Evolutionary conservation across 2,329 filamentous ascomycete genomes (phyloP), one percentile per base, ranked within the genome.

Genomic region (Fusarium foetens): DNA sequence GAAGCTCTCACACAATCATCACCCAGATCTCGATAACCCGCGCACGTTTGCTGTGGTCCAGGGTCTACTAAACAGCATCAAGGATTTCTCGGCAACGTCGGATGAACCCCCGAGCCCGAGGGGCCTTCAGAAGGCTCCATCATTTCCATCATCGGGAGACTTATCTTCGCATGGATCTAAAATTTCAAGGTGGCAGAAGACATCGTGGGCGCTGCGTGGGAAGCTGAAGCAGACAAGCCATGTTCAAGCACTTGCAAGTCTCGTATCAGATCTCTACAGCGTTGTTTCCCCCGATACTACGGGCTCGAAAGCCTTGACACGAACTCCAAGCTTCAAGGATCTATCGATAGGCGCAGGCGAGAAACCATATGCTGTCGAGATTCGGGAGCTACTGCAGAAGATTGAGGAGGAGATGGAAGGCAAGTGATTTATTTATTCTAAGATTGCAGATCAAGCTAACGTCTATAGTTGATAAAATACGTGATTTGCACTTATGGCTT

Each of bases 141-240:
- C 31, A 0, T 52, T 52, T 16, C n/a, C 23, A 12, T 1, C 5
- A 3, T 6, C 23, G 1, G 33, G 49, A 0, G 49, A 52, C 0
- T 0, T 16, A 0, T 1, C 13, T 1, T 21, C 49, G 0, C 17
- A 36, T n/a, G 29, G 3, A 0, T 0, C 38, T 0, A 63, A 59
- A 1, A 21, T 23, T 0, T 27, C 59, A 0, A 21, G 8, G 11
- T 42, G 41, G 36, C 23, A 63, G 0, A 63, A 48, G n/a, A 35
- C 54, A 3, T 4, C 60, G 4, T 63, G 60, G 60, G 53, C 60
- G 1, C 6, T 63, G 2, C 53, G 53, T 6, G 42, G 60, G 3
- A 63, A 41, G 8, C 23, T 63, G 4, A 63, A 48, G 19, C 53
- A 63, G 6, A 49, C 42, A 0, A 14, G 27, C 2, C 36, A 16